phyloP scores from a whole-genome alignment of 305 asterid species.

The Fraxinus greggii region DNA sequence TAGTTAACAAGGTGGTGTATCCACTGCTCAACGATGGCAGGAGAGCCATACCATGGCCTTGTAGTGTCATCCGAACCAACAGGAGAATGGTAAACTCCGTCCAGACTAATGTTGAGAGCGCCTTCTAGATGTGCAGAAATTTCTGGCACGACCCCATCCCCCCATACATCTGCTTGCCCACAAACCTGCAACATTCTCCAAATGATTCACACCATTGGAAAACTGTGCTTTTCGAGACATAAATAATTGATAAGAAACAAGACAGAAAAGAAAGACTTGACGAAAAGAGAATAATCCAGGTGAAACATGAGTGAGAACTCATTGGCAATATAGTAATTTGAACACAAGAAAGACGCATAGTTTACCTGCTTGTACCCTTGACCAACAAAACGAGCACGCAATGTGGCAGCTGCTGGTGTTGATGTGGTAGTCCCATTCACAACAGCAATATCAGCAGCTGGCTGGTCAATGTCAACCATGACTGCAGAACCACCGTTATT shows the following conservation, averaged over 20 bases:
- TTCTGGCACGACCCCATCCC: conserved; percentile 92
- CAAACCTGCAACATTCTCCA: conserved; percentile 58
- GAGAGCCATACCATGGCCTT: conserved; percentile 94
- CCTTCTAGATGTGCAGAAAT: conserved; percentile 91
- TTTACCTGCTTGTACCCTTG: conserved; percentile 95
- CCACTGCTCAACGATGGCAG: conserved; percentile 77
- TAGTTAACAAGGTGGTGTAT: conserved; percentile 69
- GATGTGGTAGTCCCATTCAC: conserved; percentile 28
- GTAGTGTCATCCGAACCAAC: conserved; percentile 79
- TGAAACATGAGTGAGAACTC: neutral
- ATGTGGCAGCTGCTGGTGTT: conserved; percentile 38
- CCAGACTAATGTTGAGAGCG: conserved; percentile 71
- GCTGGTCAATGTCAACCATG: conserved; percentile 27
- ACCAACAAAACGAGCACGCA: conserved; percentile 74
- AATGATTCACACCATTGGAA: neutral
- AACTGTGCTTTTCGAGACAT: neutral
- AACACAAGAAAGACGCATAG: neutral
- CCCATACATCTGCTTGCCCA: conserved; percentile 91
- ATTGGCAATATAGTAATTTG: neutral
- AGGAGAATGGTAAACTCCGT: conserved; percentile 84
- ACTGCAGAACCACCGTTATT: conserved; percentile 26
- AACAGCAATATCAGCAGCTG: conserved; percentile 42
- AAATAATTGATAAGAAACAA: neutral
- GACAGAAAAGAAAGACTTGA: neutral
- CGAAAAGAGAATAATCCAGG: neutral